These are phyloP conservation scores for Zymoseptoria passerinii DNA, from an alignment of 2,329 filamentous ascomycete species.

Conservation along the genomic window DNA sequence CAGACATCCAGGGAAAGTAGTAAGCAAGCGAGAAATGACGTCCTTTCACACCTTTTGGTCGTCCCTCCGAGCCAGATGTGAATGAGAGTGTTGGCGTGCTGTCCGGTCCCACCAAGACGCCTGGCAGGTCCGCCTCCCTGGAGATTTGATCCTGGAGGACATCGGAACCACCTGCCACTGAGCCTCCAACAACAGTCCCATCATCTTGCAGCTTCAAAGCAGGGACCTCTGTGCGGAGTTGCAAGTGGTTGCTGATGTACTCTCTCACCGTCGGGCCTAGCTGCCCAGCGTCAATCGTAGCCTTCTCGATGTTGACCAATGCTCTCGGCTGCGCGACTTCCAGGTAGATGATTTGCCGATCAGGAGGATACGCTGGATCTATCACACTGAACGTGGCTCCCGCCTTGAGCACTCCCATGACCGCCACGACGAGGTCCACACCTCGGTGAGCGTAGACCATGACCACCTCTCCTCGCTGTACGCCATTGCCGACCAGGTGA, in stretches of 20 bases:
- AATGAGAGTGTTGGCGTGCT: constrained; percentile 63
- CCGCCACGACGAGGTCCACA: constrained; percentile 67
- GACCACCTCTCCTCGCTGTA: constrained; percentile 75
- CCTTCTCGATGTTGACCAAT: constrained; percentile 64
- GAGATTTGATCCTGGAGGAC: constrained; percentile 50
- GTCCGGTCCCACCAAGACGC: constrained; percentile 77
- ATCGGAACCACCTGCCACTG: constrained; percentile 53
- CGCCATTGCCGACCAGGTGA: constrained; percentile 64
- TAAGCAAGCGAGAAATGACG: constrained; percentile 77
- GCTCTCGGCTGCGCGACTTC: constrained; percentile 68
- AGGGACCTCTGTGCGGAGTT: constrained; percentile 66
- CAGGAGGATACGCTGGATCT: constrained; percentile 75
- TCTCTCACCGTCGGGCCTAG: constrained; percentile 51
- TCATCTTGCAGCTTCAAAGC: constrained; percentile 63
- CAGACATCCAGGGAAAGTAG: constrained; percentile 91
- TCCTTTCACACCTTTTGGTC: constrained; percentile 79
- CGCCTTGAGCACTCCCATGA: constrained; percentile 63
- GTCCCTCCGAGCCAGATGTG: constrained; percentile 60
- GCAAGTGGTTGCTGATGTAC: constrained; percentile 66
- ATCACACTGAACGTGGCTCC: constrained; percentile 57
- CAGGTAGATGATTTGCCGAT: constrained; percentile 72
- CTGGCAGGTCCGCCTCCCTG: constrained; percentile 51
- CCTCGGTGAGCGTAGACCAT: constrained; percentile 84
- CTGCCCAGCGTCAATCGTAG: constrained; percentile 58
- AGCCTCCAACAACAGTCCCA: constrained; percentile 63